These are phyloP conservation scores for Chlorella ohadii DNA, from an alignment of 139 green algal species.

Conservation along the genomic window DNA sequence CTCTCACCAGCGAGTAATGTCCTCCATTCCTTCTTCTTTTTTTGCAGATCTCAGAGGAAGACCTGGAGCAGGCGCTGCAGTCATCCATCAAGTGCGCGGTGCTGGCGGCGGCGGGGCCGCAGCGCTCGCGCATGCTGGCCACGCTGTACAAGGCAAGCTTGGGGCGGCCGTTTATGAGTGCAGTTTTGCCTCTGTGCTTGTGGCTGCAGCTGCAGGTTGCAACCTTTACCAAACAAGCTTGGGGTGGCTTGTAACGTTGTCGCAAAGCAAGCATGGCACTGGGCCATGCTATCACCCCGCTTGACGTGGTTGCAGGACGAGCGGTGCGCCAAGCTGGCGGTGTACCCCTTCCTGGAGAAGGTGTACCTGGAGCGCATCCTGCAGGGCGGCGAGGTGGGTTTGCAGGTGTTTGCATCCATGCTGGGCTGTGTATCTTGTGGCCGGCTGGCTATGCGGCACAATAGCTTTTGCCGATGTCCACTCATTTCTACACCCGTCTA, in stretches of 20 bases:
- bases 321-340: conserved; percentile 70
- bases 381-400: conserved; percentile 64
- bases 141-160: conserved; percentile 85
- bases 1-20: background rate
- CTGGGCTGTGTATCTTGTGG: too few species aligned
- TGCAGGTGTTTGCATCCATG: too few species aligned
- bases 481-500: too few species aligned
- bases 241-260: too few species aligned
- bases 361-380: conserved; percentile 97
- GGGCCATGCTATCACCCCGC: too few species aligned
- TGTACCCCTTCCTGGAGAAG: conserved; percentile 94
- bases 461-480: too few species aligned
- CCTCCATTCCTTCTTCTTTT: too few species aligned
- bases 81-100: conserved; percentile 91
- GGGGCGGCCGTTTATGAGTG: background rate
- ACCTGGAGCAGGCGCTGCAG: conserved; percentile 74
- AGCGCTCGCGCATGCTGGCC: conserved; percentile 87
- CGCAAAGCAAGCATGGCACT: too few species aligned
- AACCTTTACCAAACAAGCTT: too few species aligned
- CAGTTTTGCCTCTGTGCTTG: background rate
- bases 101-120: conserved; percentile 90
- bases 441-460: too few species aligned
- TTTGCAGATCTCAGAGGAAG: background rate
- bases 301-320: conserved; percentile 89
- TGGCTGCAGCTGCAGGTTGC: too few species aligned